phyloP scores from a whole-genome alignment of 169 alveolate genomes.

The Besnoitia besnoiti region DNA sequence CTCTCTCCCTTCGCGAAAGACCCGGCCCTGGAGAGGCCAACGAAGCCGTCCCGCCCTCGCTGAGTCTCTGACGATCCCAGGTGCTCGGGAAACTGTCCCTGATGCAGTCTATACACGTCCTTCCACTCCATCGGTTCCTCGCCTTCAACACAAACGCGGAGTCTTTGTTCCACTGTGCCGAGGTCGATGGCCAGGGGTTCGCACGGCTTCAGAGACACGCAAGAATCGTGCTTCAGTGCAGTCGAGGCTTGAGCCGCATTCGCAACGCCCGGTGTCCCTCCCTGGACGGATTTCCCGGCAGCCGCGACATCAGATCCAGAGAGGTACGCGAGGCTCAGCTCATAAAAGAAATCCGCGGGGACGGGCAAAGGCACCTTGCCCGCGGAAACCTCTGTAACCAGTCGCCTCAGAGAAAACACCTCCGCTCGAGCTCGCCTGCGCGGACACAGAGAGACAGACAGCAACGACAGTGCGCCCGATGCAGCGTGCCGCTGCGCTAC shows the following conservation, averaged over 20 bases:
- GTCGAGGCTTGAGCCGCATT: too few species aligned
- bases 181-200: not conserved
- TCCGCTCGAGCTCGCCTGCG: slow-evolving; percentile 1
- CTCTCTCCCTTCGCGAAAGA: not conserved
- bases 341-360: not conserved
- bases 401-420: not conserved
- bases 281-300: not conserved
- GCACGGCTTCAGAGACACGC: too few species aligned
- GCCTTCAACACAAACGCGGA: not conserved
- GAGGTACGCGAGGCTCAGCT: not conserved
- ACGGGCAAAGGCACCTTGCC: slow-evolving; percentile 1
- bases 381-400: not conserved
- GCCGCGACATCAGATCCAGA: not conserved
- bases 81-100: not conserved
- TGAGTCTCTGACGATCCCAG: not conserved
- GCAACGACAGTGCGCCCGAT: too few species aligned
- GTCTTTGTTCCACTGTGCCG: not conserved
- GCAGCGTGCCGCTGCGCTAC: too few species aligned
- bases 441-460: too few species aligned
- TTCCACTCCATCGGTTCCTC: slow-evolving; percentile 31
- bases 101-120: not conserved
- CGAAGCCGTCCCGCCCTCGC: not conserved
- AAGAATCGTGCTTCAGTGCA: not conserved
- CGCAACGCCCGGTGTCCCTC: not conserved
- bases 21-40: too few species aligned